Conservation (phyloP, 129 eudicot species). For the Logfia minima region DNA sequence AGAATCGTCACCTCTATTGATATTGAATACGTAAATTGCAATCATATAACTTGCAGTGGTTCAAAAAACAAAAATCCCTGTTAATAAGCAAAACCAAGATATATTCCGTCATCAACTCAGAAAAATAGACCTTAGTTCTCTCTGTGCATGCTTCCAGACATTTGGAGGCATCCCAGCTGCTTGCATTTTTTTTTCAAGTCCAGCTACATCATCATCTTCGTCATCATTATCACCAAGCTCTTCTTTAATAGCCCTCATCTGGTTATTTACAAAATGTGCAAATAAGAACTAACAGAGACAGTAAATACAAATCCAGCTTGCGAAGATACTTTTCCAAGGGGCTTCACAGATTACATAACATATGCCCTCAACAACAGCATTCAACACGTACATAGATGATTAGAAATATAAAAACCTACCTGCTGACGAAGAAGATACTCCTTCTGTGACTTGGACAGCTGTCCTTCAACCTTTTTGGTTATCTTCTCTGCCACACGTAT, state of each 20-base stretch:
- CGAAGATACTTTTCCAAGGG: not conserved
- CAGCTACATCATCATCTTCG: conserved; percentile 95
- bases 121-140: conserved; percentile 74
- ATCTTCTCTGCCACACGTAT: conserved; percentile 99
- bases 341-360: too few species aligned
- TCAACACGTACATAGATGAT: not conserved
- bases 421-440: conserved; percentile 98
- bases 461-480: conserved; percentile 99
- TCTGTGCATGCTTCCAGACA: conserved; percentile 98
- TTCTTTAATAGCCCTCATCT: conserved; percentile 99
- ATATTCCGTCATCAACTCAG: not conserved
- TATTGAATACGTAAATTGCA: not conserved
- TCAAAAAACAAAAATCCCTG: not conserved
- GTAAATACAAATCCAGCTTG: not conserved
- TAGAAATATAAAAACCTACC: conserved; percentile 43
- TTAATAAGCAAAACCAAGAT: not conserved
- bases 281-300: conserved; percentile 6
- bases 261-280: conserved; percentile 8
- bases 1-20: not conserved
- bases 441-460: conserved; percentile 93
- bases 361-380: not conserved
- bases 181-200: conserved; percentile 96
- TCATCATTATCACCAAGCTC: conserved; percentile 99
- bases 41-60: not conserved
- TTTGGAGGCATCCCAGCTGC: conserved; percentile 92